Conservation (phyloP, 176 grass and related monocot genomes). For the Rhynchospora pubera region DNA sequence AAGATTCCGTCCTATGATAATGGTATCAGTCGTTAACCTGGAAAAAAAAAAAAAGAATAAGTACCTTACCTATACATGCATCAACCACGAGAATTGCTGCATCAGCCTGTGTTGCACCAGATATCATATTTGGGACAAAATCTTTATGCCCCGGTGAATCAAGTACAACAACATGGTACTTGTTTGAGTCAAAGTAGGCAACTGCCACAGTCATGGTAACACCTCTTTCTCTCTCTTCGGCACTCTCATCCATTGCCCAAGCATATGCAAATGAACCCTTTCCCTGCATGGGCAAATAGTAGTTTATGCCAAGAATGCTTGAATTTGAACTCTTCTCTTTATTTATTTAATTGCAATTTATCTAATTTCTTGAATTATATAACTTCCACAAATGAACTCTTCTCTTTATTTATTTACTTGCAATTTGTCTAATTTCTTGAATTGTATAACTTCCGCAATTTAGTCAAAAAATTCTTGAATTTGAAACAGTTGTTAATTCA, state of each 20-base stretch:
- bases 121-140: constrained; percentile 99
- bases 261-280: constrained; percentile 97
- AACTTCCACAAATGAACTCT: too few species aligned
- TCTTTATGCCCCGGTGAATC: constrained; percentile 97
- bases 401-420: too few species aligned
- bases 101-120: constrained; percentile 95
- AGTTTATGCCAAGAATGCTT: background rate
- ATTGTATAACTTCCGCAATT: too few species aligned
- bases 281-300: constrained; percentile 37
- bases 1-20: background rate
- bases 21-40: background rate
- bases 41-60: background rate
- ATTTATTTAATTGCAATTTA: too few species aligned
- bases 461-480: too few species aligned
- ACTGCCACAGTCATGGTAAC: constrained; percentile 95
- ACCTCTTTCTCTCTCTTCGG: constrained; percentile 93
- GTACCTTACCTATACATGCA: constrained; percentile 43
- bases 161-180: constrained; percentile 77
- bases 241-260: constrained; percentile 98
- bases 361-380: too few species aligned
- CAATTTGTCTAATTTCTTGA: too few species aligned
- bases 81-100: constrained; percentile 91
- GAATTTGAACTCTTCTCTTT: too few species aligned
- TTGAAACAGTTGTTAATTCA: too few species aligned
- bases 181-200: constrained; percentile 84